Evolutionary conservation across 73 alveolate genomes (phyloP), one percentile per base, ranked within the genome.

Genomic region (Urostyla sp.): DNA sequence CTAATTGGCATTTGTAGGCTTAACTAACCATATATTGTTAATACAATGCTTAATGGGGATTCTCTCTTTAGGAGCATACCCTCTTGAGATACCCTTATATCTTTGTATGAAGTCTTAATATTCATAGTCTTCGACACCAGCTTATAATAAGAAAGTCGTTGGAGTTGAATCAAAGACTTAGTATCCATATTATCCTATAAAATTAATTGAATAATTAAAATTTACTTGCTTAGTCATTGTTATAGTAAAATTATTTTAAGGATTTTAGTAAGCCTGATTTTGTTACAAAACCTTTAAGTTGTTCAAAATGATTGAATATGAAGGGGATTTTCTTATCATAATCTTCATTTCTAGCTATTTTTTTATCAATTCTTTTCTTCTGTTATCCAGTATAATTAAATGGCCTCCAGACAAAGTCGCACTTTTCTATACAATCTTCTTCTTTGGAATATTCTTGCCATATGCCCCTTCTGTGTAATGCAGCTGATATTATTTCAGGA

Each of bases 81-180:
- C 58, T 53, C 52, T 72, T 28, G 57, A 75, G 10, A 74, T 27
- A 31, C 83, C 84, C 31, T 20, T 82, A 36, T 44, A 75, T 28
- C 91, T 31, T 11, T 75, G 10, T 20, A 69, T 73, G 48, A 72
- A 81, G 21, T 80, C 51, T 20, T 84, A 37, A 38, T 51, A 82
- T 24, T 81, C 91, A 37, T 58, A 50, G 23, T 67, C 67, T 10
- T 88, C 91, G 23, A 73, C 24, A 13, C 43, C 36, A 27, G 92
- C 72, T 21, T 91, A 49, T 7, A 88, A 34, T 18, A 88, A 61
- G 43, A 76, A 87, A 20, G 91, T 55, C 1, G 95, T 87, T 1
- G 95, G 91, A 73, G 91, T 80, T 0, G 91, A 30, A 34, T 87
- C 95, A 61, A 87, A 87, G 24, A 81, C 95, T 18, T 74, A 50